Evolutionary conservation across 345 rosid genomes (phyloP).

Genomic region (Fremontodendron californicum): DNA sequence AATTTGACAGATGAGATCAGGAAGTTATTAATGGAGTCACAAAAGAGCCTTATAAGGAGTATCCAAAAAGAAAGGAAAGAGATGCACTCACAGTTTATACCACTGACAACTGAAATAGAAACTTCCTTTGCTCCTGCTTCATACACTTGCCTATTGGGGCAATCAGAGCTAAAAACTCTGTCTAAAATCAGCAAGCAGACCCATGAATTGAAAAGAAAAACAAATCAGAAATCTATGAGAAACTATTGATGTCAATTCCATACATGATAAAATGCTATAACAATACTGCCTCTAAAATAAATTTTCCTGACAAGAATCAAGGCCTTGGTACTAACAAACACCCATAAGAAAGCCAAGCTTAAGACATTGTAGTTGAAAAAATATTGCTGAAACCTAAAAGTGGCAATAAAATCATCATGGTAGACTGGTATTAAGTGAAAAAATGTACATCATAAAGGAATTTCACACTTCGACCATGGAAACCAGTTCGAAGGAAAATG

Average conservation of each 20-base stretch:
- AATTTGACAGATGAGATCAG: neutral
- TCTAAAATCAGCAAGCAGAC: conserved; percentile 44
- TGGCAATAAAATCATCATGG: neutral
- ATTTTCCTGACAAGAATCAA: neutral
- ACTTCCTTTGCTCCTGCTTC: conserved; percentile 77
- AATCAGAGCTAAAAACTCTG: conserved; percentile 67
- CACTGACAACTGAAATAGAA: conserved; percentile 77
- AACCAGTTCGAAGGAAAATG: neutral
- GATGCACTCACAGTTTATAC: conserved; percentile 57
- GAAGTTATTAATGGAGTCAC: neutral
- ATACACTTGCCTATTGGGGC: conserved; percentile 68
- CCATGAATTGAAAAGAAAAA: conserved; percentile 21
- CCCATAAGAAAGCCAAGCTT: neutral
- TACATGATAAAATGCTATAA: neutral
- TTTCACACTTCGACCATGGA: neutral
- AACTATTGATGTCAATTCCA: neutral
- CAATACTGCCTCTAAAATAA: neutral
- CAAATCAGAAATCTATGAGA: conserved; percentile 2
- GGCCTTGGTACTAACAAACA: neutral
- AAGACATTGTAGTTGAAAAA: neutral
- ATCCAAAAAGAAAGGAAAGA: neutral
- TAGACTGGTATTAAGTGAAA: neutral
- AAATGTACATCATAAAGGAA: neutral
- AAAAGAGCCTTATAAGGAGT: neutral
- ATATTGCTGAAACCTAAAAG: neutral